A percentile compares a stretch with the other conserved stretches of the same genome.
phyloP scores from a whole-genome alignment of 176 grass and related monocot genomes.

The Tillandsia leiboldiana region DNA sequence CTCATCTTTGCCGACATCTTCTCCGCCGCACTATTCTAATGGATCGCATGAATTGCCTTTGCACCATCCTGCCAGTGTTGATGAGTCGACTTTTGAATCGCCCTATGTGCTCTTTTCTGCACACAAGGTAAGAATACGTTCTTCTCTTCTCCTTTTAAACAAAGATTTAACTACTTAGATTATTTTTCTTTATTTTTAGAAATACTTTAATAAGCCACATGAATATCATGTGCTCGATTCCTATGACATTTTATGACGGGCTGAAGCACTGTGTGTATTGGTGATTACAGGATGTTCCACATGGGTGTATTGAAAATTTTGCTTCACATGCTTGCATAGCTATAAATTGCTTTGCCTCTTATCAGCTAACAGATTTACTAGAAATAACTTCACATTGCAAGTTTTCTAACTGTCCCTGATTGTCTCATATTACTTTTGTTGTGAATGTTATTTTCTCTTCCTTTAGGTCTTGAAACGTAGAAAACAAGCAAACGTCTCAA shows the following conservation, averaged over 20 bases:
- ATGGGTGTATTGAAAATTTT: background rate
- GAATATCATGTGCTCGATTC: too few relatives aligned
- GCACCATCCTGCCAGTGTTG: slow-evolving; percentile 17
- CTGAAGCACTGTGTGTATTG: too few relatives aligned
- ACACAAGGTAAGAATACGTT: slow-evolving; percentile 46
- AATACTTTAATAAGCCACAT: too few relatives aligned
- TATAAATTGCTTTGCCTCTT: background rate
- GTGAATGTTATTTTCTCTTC: background rate
- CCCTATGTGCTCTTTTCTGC: slow-evolving; percentile 93
- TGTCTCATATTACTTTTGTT: background rate
- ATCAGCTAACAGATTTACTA: background rate
- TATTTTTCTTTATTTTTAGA: too few relatives aligned
- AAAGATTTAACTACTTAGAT: too few relatives aligned
- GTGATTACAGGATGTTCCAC: background rate
- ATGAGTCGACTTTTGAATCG: slow-evolving; percentile 48
- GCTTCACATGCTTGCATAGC: background rate
- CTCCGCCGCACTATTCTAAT: slow-evolving; percentile 44
- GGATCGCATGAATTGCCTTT: slow-evolving; percentile 45
- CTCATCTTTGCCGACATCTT: slow-evolving; percentile 51
- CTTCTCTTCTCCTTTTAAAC: background rate
- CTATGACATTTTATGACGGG: too few relatives aligned
- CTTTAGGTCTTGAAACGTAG: slow-evolving; percentile 77
- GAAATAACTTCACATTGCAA: background rate
- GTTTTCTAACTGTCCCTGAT: background rate
- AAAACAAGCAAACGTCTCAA: slow-evolving; percentile 72